These are phyloP conservation scores for Phytophthora multivora DNA, from an alignment of 352 stramenopile genomes.

Conservation along the genomic window DNA sequence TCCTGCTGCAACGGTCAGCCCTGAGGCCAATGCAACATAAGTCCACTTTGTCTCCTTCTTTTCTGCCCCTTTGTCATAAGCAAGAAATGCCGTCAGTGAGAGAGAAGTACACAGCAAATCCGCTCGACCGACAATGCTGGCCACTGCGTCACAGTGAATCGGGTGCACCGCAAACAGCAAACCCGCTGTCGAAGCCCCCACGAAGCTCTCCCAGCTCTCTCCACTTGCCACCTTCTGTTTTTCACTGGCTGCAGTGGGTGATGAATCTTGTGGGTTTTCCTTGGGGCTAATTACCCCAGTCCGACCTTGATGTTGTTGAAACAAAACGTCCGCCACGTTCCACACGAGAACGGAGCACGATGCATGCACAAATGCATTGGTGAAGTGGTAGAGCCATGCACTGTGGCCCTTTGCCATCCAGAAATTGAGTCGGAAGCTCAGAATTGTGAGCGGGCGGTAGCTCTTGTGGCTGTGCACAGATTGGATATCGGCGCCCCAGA, in stretches of 20 bases:
- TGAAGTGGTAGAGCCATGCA: conserved; percentile 65
- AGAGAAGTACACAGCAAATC: conserved; percentile 88
- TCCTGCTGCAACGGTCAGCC: conserved; percentile 46
- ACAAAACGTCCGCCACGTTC: conserved; percentile 43
- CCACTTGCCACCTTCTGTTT: neutral
- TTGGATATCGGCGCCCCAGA: conserved; percentile 83
- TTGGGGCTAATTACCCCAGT: neutral
- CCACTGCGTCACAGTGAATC: conserved; percentile 91
- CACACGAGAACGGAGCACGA: conserved; percentile 65
- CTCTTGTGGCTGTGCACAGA: conserved; percentile 83
- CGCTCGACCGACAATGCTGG: conserved; percentile 89
- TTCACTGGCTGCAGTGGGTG: neutral
- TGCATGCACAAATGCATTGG: conserved; percentile 79
- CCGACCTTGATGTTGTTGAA: conserved; percentile 19
- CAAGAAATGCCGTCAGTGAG: conserved; percentile 63
- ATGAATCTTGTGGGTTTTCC: conserved; percentile 28
- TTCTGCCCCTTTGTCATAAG: conserved; percentile 45
- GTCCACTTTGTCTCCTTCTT: conserved; percentile 24
- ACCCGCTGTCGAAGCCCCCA: conserved; percentile 38
- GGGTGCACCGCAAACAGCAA: conserved; percentile 92
- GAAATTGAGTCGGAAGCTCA: conserved; percentile 77
- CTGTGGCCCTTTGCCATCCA: conserved; percentile 51
- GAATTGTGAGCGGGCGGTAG: conserved; percentile 82
- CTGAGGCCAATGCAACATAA: conserved; percentile 14
- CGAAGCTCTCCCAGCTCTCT: neutral